Evolutionary conservation across 2,329 filamentous ascomycete genomes (phyloP).

Genomic region (Gyromitra esculenta): DNA sequence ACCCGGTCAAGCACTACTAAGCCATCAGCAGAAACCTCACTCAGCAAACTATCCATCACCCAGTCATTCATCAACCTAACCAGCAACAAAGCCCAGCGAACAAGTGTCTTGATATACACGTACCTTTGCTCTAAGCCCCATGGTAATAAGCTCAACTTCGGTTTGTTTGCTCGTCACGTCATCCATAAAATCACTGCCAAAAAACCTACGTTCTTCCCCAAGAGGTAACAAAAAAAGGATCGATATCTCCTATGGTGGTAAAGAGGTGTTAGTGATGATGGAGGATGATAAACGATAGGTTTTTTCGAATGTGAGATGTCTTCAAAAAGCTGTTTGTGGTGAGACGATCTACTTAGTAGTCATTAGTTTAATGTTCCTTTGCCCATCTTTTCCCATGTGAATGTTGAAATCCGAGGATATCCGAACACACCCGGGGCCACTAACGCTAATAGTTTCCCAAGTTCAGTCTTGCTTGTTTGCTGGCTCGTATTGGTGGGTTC

Average conservation of each 20-base stretch:
- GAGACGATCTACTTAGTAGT: not conserved
- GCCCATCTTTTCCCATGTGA: not conserved
- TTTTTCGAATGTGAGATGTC: not conserved
- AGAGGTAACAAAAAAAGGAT: not conserved
- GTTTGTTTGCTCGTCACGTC: not conserved
- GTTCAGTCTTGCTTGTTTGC: not conserved
- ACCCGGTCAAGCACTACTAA: not conserved
- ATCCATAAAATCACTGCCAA: not conserved
- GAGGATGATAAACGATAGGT: not conserved
- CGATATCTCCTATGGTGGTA: too few species aligned
- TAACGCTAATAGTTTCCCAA: not conserved
- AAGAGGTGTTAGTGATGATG: not conserved
- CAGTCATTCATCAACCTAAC: not conserved
- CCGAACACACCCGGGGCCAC: not conserved
- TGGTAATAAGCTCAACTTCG: not conserved
- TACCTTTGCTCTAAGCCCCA: not conserved
- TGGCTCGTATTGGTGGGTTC: not conserved
- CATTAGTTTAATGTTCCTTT: not conserved
- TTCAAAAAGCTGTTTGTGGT: not conserved
- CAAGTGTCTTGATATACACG: not conserved
- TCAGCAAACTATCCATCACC: not conserved
- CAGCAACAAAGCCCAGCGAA: not conserved
- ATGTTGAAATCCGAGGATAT: not conserved
- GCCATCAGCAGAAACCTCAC: not conserved
- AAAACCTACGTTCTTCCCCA: not conserved